Conservation (phyloP, 1,139 yeast genomes). For the Taphrina confusa region DNA sequence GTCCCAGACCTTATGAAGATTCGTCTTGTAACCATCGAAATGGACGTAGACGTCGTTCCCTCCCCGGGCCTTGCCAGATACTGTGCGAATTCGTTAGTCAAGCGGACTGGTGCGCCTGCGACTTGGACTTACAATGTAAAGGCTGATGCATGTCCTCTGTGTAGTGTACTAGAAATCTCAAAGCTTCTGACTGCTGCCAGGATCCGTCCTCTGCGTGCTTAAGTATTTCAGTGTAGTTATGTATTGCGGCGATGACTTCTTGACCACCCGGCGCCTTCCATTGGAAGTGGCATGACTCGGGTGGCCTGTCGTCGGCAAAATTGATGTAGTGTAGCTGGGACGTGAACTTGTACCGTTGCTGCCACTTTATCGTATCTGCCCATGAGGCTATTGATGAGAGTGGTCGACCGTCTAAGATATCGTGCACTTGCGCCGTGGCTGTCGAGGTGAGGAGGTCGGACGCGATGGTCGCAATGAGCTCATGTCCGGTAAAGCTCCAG, state of each 20-base stretch:
- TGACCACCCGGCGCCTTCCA: constrained; percentile 32
- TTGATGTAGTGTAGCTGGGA: constrained; percentile 24
- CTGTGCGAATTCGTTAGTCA: neutral
- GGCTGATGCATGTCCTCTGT: constrained; percentile 30
- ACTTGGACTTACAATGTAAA: constrained; percentile 12
- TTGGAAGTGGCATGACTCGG: constrained; percentile 11
- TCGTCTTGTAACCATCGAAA: constrained; percentile 25
- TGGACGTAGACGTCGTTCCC: constrained; percentile 28
- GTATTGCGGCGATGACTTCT: constrained; percentile 28
- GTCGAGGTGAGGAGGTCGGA: constrained; percentile 8
- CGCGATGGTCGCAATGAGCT: constrained; percentile 24
- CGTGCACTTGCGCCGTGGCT: constrained; percentile 37
- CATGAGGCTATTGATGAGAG: constrained; percentile 36
- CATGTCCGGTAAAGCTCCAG: constrained; percentile 29
- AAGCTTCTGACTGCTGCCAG: constrained; percentile 23
- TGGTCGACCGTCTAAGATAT: constrained; percentile 42
- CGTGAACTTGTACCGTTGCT: constrained; percentile 12
- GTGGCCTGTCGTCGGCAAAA: constrained; percentile 18
- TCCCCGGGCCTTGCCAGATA: constrained; percentile 30
- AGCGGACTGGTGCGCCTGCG: neutral
- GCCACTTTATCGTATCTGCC: constrained; percentile 33
- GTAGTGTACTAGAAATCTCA: constrained; percentile 29
- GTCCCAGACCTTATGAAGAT: constrained; percentile 31
- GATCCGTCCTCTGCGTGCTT: constrained; percentile 20
- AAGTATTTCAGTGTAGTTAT: constrained; percentile 23